Evolutionary conservation across 2,329 filamentous ascomycete genomes (phyloP), one percentile per base, ranked within the genome.

Genomic region (Botrytis elliptica): DNA sequence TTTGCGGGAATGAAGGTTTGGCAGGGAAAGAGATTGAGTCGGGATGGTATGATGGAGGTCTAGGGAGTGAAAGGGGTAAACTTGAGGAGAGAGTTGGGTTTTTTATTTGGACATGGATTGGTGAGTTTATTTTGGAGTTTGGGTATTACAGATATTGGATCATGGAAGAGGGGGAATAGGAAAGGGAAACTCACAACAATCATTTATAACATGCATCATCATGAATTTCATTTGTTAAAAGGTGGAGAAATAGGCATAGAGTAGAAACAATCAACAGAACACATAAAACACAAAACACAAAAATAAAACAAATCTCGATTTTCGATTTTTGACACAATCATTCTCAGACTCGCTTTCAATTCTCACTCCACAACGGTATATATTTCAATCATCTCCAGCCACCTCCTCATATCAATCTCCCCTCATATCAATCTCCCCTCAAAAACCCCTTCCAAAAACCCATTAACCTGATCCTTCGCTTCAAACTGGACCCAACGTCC

Each of bases 1-100:
- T 71, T 71, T 38, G 59, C 57, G 10, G 69, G 69, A 33, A 22
- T 36, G 44, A 71, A 64, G 40, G 25, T 65, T 38, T 71, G 69
- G 69, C 42, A 71, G 20, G 36, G 29, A 22, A 71, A 65, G 59
- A 55, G 42, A 40, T 42, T 65, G 22, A 33, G 44, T 36, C 44
- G 33, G 29, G 33, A 38, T 22, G 22, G 46, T 36, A 49, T 49
- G 44, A 46, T 66, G 22, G 29, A 38, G 20, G 29, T 49, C 4
- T 49, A 49, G 20, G 25, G 44, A n/a, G 29, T 2, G 10, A 6
- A 6, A 46, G 16, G 64, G 7, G 5, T 52, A 38, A 18, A 25
- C 33, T 46, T 12, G n/a, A 3, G 8, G 10, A 9, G 4, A 12
- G 44, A 5, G 4, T 22, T 9, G 44, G 33, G 10, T 1, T 29